These are phyloP conservation scores for Nannochloris sp. DNA, from an alignment of 139 green algal genomes.

Conservation along the genomic window DNA sequence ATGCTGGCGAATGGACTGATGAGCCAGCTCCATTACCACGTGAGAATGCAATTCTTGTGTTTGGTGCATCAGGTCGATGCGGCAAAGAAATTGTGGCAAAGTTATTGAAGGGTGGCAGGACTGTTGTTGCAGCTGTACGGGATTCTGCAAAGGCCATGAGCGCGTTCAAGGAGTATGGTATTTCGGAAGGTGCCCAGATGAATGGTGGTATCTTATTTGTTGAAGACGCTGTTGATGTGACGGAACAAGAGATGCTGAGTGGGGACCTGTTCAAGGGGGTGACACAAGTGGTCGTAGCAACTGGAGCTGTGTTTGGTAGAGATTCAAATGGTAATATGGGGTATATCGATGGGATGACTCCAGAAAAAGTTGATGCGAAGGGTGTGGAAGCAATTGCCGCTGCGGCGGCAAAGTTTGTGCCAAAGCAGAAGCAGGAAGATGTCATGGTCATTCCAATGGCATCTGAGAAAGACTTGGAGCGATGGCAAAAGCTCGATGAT, in stretches of 20 bases:
- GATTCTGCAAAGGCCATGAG: constrained; percentile 30
- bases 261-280: constrained; percentile 62
- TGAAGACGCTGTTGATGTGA: constrained; percentile 59
- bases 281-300: constrained; percentile 50
- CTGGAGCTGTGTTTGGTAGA: constrained; percentile 53
- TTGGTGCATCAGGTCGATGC: constrained; percentile 61
- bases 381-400: constrained; percentile 41
- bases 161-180: constrained; percentile 25
- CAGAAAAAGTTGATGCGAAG: constrained; percentile 60
- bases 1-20: neutral
- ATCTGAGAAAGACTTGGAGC: constrained; percentile 39
- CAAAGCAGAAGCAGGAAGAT: neutral
- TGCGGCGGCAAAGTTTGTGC: constrained; percentile 20
- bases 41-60: constrained; percentile 69
- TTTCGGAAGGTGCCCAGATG: constrained; percentile 32
- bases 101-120: constrained; percentile 44
- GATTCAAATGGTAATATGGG: constrained; percentile 56
- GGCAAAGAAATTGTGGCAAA: constrained; percentile 49
- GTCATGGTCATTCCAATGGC: constrained; percentile 47
- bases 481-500: constrained; percentile 35
- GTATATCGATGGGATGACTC: constrained; percentile 60
- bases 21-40: constrained; percentile 12
- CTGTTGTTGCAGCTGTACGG: constrained; percentile 61
- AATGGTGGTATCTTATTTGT: constrained; percentile 51
- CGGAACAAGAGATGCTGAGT: constrained; percentile 42